A percentile compares a stretch with the other conserved stretches of the same genome.
phyloP scores from a whole-genome alignment of 805 yeast genomes.

The Ogataea dorogensis region DNA sequence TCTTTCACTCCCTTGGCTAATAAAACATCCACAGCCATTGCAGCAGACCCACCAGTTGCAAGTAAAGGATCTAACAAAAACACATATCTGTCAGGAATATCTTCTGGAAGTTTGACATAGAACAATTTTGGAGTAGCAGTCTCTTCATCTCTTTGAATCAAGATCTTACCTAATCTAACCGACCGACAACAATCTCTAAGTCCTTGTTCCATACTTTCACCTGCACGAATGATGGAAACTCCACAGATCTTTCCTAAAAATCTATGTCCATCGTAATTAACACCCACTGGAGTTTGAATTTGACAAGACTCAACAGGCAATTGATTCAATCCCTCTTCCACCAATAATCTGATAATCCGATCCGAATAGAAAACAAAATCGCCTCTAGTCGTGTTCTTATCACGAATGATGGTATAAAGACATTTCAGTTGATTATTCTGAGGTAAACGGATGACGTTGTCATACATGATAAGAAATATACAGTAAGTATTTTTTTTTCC shows the following conservation, averaged over 20 bases:
- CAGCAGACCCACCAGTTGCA: conserved; percentile 98
- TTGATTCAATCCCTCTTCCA: conserved; percentile 93
- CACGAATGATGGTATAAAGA: conserved; percentile 77
- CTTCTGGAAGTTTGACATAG: conserved; percentile 93
- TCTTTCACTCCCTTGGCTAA: conserved; percentile 82
- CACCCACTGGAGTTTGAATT: conserved; percentile 77
- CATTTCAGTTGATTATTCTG: conserved; percentile 90
- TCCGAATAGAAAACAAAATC: conserved; percentile 96
- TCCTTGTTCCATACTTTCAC: conserved; percentile 99
- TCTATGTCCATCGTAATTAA: conserved; percentile 68
- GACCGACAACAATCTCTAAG: conserved; percentile 95
- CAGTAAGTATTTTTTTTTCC: conserved; percentile 1
- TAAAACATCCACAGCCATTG: conserved; percentile 94
- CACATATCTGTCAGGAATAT: conserved; percentile 83
- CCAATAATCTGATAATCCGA: conserved; percentile 87
- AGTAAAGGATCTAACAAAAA: conserved; percentile 94
- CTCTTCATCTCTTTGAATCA: conserved; percentile 97
- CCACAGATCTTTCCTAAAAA: conserved; percentile 96
- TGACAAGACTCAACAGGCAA: conserved; percentile 74
- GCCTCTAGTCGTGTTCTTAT: conserved; percentile 73
- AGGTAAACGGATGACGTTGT: conserved; percentile 68
- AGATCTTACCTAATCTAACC: conserved; percentile 92
- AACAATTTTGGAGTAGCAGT: conserved; percentile 90
- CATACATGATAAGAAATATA: conserved; percentile 15
- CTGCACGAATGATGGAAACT: conserved; percentile 96